Conservation (phyloP, 352 stramenopile genomes). For the Blastocystis sp. region DNA sequence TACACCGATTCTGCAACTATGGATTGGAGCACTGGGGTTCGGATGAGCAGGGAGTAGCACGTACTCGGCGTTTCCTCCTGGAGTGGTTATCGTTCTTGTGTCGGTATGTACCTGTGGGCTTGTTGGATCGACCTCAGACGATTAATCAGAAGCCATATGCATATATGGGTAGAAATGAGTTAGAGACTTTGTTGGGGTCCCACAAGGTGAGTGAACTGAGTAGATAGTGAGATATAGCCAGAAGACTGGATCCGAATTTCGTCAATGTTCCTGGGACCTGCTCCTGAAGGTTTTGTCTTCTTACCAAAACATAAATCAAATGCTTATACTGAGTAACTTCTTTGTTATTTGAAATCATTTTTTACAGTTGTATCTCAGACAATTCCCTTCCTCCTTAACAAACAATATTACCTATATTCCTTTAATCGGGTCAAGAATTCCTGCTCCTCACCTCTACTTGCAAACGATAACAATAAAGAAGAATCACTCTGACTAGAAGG, state of each 20-base stretch:
- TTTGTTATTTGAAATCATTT: not conserved
- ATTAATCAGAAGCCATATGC: slow-evolving; percentile 92
- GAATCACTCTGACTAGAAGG: not conserved
- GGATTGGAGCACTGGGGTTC: slow-evolving; percentile 97
- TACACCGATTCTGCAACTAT: slow-evolving; percentile 93
- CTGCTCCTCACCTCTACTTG: not conserved
- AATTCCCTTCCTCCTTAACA: not conserved
- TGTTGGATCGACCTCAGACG: slow-evolving; percentile 90
- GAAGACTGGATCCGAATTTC: slow-evolving; percentile 98
- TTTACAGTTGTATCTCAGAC: not conserved
- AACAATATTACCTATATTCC: not conserved
- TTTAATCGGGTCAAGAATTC: not conserved
- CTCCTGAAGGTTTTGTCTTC: slow-evolving; percentile 87
- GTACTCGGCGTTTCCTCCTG: slow-evolving; percentile 92
- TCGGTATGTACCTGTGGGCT: slow-evolving; percentile 93
- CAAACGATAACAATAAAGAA: not conserved
- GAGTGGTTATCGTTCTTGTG: slow-evolving; percentile 97
- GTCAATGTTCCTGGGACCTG: slow-evolving; percentile 93
- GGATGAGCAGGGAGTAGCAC: slow-evolving; percentile 95
- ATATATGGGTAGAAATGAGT: slow-evolving; percentile 85
- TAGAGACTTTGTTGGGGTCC: slow-evolving; percentile 95
- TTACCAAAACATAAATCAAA: slow-evolving; percentile 97
- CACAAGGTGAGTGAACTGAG: slow-evolving; percentile 75
- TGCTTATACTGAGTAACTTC: slow-evolving; percentile 76
- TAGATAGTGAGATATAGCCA: not conserved